These are phyloP conservation scores for Catharanthus roseus DNA, from an alignment of 257 asterid genomes.

Conservation along the genomic window DNA sequence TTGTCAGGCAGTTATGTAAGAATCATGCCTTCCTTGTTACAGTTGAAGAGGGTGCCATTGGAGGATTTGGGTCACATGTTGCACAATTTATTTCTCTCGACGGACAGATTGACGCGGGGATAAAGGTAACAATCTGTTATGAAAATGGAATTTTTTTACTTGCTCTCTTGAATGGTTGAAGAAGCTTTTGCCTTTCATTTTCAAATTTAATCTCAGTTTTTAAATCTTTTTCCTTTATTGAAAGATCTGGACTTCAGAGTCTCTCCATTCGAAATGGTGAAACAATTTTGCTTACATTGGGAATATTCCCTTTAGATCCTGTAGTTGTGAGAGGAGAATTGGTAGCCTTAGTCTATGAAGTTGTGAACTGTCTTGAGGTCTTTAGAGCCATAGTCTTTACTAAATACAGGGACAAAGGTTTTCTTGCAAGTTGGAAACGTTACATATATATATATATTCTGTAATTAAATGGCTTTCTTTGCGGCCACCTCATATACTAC, in stretches of 20 bases:
- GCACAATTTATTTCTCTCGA: conserved; percentile 76
- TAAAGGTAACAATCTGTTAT: conserved; percentile 44
- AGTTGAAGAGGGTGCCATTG: conserved; percentile 80
- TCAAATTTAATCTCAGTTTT: not conserved
- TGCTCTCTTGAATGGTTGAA: not conserved
- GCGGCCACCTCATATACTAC: not conserved
- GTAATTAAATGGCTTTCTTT: not conserved
- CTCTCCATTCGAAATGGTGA: not conserved
- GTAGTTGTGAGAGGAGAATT: not conserved
- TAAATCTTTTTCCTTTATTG: not conserved
- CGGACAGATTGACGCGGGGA: conserved; percentile 74
- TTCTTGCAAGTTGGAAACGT: too few relatives aligned
- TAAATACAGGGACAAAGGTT: not conserved
- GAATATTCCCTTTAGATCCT: not conserved
- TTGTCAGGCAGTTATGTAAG: conserved; percentile 53
- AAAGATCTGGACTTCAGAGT: not conserved
- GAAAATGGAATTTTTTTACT: too few relatives aligned
- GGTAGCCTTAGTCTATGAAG: not conserved
- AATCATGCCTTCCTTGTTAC: conserved; percentile 62
- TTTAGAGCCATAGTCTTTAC: not conserved
- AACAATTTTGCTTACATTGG: not conserved
- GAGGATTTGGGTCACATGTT: conserved; percentile 86
- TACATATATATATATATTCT: too few relatives aligned
- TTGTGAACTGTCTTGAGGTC: not conserved
- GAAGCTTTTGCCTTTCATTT: not conserved